phyloP scores from a whole-genome alignment of 345 rosid genomes.

The Dipteronia dyeriana region DNA sequence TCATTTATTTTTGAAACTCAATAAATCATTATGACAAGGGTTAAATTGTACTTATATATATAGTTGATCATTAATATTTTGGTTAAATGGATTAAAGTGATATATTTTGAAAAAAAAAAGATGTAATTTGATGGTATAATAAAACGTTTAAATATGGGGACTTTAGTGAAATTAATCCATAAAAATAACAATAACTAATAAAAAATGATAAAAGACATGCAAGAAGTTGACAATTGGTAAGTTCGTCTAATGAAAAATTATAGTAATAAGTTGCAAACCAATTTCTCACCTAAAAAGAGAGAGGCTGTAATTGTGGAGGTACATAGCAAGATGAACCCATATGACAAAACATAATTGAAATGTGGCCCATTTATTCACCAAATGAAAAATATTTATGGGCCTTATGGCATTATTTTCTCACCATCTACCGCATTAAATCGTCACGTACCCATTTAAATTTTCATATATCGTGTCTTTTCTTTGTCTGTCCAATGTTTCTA shows the following conservation, averaged over 20 bases:
- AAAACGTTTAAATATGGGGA: too few relatives aligned
- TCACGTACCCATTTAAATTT: background rate
- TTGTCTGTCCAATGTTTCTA: too few relatives aligned
- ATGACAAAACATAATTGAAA: background rate
- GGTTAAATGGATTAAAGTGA: too few relatives aligned
- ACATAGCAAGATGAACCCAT: background rate
- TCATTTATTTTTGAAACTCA: too few relatives aligned
- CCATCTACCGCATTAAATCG: slow-evolving; percentile 3
- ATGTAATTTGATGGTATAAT: too few relatives aligned
- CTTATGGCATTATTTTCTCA: background rate
- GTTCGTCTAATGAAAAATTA: background rate
- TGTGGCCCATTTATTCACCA: background rate
- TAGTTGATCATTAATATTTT: too few relatives aligned
- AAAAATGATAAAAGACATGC: background rate
- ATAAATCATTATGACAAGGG: too few relatives aligned
- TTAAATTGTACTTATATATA: too few relatives aligned
- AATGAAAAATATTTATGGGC: background rate
- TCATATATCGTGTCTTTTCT: background rate
- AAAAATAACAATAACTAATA: too few relatives aligned
- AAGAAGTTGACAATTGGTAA: background rate
- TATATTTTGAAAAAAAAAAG: too few relatives aligned
- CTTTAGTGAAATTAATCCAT: too few relatives aligned
- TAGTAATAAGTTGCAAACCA: background rate
- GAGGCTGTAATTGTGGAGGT: background rate
- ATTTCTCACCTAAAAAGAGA: background rate